These are phyloP conservation scores for Pulveroboletus sp. DNA, from an alignment of 768 basidiomycete species.

Conservation along the genomic window DNA sequence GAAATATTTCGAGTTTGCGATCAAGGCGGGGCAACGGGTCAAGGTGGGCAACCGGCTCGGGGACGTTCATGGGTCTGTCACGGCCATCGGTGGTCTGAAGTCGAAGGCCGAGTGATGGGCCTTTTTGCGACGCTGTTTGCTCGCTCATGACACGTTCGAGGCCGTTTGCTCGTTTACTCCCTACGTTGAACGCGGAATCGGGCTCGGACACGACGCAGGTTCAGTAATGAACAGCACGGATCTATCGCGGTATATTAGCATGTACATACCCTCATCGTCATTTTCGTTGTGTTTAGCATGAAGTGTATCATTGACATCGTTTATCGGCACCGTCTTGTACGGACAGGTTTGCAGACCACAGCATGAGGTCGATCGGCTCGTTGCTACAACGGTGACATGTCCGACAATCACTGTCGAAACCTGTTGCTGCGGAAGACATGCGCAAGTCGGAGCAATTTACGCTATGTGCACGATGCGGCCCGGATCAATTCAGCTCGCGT, in stretches of 20 bases:
- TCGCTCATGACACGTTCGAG: background rate
- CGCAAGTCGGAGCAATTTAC: too few relatives aligned
- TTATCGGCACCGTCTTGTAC: too few relatives aligned
- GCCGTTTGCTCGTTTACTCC: background rate
- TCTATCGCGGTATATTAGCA: conserved; percentile 1
- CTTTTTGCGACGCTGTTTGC: too few relatives aligned
- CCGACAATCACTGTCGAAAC: too few relatives aligned
- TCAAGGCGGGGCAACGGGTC: conserved; percentile 78
- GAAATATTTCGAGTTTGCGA: conserved; percentile 68
- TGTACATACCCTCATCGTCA: conserved; percentile 16
- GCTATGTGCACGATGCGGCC: too few relatives aligned
- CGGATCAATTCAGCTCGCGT: too few relatives aligned
- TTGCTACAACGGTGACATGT: too few relatives aligned
- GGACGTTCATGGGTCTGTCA: conserved; percentile 34
- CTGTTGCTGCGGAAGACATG: too few relatives aligned
- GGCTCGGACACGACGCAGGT: too few relatives aligned
- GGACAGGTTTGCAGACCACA: too few relatives aligned
- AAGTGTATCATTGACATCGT: background rate
- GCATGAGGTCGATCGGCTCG: too few relatives aligned
- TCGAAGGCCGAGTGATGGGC: conserved; percentile 31
- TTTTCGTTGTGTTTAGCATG: conserved; percentile 2
- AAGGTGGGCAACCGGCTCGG: conserved; percentile 84
- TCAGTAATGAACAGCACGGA: conserved; percentile 9
- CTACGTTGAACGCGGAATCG: background rate
- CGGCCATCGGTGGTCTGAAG: conserved; percentile 27